Conservation (phyloP, 2,329 filamentous ascomycete genomes). For the Herpotrichia juniperi region DNA sequence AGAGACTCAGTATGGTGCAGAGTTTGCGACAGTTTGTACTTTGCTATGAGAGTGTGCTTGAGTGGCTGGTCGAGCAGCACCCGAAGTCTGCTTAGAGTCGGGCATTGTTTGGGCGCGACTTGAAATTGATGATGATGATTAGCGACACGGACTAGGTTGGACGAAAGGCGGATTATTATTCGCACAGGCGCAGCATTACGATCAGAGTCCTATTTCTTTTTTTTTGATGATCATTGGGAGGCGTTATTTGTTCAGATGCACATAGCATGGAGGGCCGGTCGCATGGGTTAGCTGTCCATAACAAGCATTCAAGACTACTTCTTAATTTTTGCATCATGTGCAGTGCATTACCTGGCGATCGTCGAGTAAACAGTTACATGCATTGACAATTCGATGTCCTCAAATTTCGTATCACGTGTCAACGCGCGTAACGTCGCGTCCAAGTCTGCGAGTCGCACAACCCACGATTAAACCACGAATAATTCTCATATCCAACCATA, state of each 20-base stretch:
- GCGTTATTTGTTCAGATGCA: constrained; percentile 1
- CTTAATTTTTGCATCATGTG: background rate
- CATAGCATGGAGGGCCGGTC: constrained; percentile 1
- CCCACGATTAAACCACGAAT: no score
- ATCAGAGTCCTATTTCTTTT: background rate
- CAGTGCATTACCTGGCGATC: no score
- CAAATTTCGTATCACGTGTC: background rate
- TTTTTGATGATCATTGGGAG: constrained; percentile 4
- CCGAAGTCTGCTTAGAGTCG: constrained; percentile 34
- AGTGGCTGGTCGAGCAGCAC: constrained; percentile 72
- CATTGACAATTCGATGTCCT: background rate
- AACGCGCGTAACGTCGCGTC: background rate
- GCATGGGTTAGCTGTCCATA: background rate
- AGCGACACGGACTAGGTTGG: background rate
- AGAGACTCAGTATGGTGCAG: constrained; percentile 96
- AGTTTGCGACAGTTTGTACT: constrained; percentile 91
- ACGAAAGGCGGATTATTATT: background rate
- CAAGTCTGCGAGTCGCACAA: no score
- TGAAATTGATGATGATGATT: background rate
- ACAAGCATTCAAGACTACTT: constrained; percentile 2
- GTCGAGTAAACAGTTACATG: background rate
- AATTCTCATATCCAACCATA: no score
- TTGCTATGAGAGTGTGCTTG: constrained; percentile 92
- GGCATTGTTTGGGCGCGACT: background rate
- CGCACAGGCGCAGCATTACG: background rate